phyloP scores from a whole-genome alignment of 805 yeast species.

The Schwanniomyces occidentalis region DNA sequence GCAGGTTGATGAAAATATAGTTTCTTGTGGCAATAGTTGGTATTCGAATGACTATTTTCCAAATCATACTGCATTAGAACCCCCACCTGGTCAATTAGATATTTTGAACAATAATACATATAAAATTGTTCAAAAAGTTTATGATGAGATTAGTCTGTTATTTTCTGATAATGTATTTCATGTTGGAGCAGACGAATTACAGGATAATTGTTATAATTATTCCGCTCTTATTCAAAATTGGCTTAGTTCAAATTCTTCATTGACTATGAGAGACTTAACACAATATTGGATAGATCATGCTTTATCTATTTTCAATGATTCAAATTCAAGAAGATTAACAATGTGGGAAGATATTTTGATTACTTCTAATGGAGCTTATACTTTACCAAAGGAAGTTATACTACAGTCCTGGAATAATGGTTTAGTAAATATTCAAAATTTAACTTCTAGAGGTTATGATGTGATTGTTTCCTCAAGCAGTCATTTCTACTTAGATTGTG shows the following conservation, averaged over 20 bases:
- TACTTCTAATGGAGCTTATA: slow-evolving; percentile 20
- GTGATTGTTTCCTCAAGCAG: slow-evolving; percentile 35
- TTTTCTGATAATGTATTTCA: slow-evolving; percentile 41
- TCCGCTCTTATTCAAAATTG: slow-evolving; percentile 26
- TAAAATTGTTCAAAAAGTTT: slow-evolving; percentile 32
- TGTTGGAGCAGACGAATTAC: slow-evolving; percentile 43
- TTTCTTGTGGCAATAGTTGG: slow-evolving; percentile 30
- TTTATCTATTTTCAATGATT: slow-evolving; percentile 30
- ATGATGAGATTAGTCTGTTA: slow-evolving; percentile 28
- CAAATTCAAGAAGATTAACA: slow-evolving; percentile 23
- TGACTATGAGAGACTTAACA: slow-evolving; percentile 28
- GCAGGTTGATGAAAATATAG: slow-evolving; percentile 25
- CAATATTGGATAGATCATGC: slow-evolving; percentile 37
- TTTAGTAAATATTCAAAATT: slow-evolving; percentile 20
- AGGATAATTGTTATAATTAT: slow-evolving; percentile 31
- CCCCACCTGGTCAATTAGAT: slow-evolving; percentile 44
- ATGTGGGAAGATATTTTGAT: slow-evolving; percentile 44
- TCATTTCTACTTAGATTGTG: slow-evolving; percentile 43
- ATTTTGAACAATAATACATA: slow-evolving; percentile 30
- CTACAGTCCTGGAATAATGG: slow-evolving; percentile 36
- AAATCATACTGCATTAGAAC: slow-evolving; percentile 31
- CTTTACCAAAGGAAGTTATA: slow-evolving; percentile 31
- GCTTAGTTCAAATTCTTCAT: slow-evolving; percentile 22
- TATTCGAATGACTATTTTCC: slow-evolving; percentile 23
- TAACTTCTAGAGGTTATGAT: slow-evolving; percentile 36